Conservation (phyloP, 192 early-diverging fungal genomes). For the Piromyces finnis region DNA sequence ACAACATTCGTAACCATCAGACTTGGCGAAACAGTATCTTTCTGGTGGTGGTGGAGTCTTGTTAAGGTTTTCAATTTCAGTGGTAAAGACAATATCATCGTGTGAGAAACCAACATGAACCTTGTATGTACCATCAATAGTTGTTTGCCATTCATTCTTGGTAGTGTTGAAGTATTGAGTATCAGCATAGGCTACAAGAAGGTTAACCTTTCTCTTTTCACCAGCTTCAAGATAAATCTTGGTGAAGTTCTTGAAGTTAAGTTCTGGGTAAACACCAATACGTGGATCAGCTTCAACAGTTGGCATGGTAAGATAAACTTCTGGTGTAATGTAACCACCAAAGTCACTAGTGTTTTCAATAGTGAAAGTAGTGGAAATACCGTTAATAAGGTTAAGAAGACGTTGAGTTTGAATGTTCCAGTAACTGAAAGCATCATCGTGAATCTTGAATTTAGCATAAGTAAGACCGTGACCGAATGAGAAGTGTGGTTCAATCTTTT, state of each 20-base stretch:
- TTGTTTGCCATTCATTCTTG: background rate
- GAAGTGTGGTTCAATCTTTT: background rate
- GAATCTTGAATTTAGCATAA: background rate
- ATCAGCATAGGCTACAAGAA: background rate
- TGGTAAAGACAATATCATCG: background rate
- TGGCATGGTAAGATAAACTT: background rate
- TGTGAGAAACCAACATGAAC: background rate
- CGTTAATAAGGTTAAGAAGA: background rate
- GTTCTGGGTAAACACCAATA: background rate
- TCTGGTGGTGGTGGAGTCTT: background rate
- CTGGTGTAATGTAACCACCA: background rate
- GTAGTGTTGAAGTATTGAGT: background rate
- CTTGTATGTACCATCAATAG: background rate
- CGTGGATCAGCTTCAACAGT: background rate
- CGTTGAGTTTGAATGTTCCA: background rate
- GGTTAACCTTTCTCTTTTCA: background rate
- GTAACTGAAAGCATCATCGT: background rate
- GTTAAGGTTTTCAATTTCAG: background rate
- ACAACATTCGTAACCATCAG: background rate
- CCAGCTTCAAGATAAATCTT: background rate
- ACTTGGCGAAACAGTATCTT: background rate
- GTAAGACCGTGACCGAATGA: background rate
- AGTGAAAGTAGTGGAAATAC: background rate
- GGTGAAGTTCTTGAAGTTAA: background rate
- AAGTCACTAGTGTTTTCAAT: background rate